Evolutionary conservation across 2,329 filamentous ascomycete species (phyloP), one percentile per base, ranked within the genome.

Genomic region (Hypoxylon sp.): DNA sequence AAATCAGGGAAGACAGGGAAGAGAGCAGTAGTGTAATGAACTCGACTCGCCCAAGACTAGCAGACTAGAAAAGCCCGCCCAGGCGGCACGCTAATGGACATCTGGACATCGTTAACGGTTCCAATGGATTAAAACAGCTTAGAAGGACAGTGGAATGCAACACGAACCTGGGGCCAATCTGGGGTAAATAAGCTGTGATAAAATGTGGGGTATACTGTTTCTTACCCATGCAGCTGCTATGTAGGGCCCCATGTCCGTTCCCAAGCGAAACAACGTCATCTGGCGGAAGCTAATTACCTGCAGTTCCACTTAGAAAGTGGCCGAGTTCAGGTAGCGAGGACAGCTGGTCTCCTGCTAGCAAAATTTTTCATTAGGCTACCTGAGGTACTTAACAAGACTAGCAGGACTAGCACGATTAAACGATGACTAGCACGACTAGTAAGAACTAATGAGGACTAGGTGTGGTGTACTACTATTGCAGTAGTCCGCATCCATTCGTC

Each of bases 81-180:
- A 17, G 26, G n/a, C 52, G 60, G 52, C 17, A 54, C 52, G 29
- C 42, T 53, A 58, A 44, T 47, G 24, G 48, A 13, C 22, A 31
- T 52, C 4, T 47, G 24, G 48, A 13, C 22, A 31, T 52, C 4
- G 55, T 46, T 63, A 63, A 64, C 39, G 29, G 60, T 62, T 47
- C 67, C 57, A 67, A 64, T 55, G 19, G 52, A 62, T 48, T 33
- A 55, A 57, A 57, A 64, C 5, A 42, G 6, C 19, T 9, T 39
- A 54, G 51, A 37, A 54, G 31, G 19, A 31, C 51, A 63, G 51
- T 61, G 58, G 59, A 63, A 69, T 69, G 58, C 33, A 48, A 67
- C 52, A 33, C 33, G 51, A 55, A 66, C 60, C 58, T 54, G 67
- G 67, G 63, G 67, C 67, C 63, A 70, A 70, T 70, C 67, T 60